These are phyloP conservation scores for Margaritispora aquatica DNA, from an alignment of 495 filamentous ascomycete genomes.

Conservation along the genomic window DNA sequence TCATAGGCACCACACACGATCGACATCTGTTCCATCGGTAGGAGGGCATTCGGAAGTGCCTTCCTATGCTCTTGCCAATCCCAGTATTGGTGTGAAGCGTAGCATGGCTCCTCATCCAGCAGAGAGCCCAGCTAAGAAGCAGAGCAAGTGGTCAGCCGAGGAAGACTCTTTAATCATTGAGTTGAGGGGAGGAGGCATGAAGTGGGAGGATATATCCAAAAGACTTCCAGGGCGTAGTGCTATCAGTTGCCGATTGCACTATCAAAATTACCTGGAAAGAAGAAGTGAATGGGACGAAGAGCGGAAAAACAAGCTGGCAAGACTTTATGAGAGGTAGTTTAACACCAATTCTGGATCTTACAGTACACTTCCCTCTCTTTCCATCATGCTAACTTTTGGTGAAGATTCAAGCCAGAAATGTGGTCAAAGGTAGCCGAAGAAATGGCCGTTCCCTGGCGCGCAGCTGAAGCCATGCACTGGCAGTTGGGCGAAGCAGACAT, in stretches of 20 bases:
- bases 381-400: slow-evolving; percentile 10
- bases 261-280: slow-evolving; percentile 94
- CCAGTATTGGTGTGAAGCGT: slow-evolving; percentile 20
- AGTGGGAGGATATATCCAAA: slow-evolving; percentile 97
- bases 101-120: slow-evolving; percentile 41
- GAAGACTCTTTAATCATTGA: slow-evolving; percentile 89
- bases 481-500: slow-evolving; percentile 90
- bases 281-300: slow-evolving; percentile 93
- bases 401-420: slow-evolving; percentile 94
- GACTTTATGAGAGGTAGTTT: slow-evolving; percentile 86
- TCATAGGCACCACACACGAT: slow-evolving; percentile 44
- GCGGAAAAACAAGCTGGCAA: slow-evolving; percentile 90
- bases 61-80: slow-evolving; percentile 15
- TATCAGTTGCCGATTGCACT: slow-evolving; percentile 90
- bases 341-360: not conserved
- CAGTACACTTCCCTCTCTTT: not conserved
- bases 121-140: slow-evolving; percentile 84
- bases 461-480: slow-evolving; percentile 98
- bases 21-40: slow-evolving; percentile 39
- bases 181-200: slow-evolving; percentile 82
- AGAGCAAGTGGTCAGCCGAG: slow-evolving; percentile 91
- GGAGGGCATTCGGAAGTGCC: slow-evolving; percentile 18
- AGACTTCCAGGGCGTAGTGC: slow-evolving; percentile 82
- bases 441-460: slow-evolving; percentile 94
- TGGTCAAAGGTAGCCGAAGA: slow-evolving; percentile 91